Conservation (phyloP, 2,329 filamentous ascomycete genomes). For the Plectosphaerella sp. region DNA sequence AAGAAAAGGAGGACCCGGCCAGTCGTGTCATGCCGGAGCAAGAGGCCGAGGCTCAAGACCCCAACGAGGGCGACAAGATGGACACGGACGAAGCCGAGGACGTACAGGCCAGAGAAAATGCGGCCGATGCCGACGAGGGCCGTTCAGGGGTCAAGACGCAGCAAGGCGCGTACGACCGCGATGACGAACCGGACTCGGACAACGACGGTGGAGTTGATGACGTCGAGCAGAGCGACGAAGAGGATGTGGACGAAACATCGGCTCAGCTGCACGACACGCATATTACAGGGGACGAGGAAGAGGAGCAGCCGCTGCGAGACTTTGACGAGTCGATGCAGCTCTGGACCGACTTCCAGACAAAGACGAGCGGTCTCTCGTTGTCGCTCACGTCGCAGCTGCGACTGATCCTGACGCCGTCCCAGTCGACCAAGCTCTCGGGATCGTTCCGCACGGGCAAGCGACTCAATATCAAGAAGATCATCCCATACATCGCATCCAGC, state of each 20-base stretch:
- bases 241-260: conserved; percentile 45
- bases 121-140: conserved; percentile 42
- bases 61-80: conserved; percentile 42
- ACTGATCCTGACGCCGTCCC: conserved; percentile 88
- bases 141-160: conserved; percentile 57
- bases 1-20: conserved; percentile 51
- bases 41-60: conserved; percentile 38
- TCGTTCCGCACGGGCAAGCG: conserved; percentile 97
- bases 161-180: conserved; percentile 54
- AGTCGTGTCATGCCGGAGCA: conserved; percentile 50
- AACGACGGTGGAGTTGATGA: conserved; percentile 39
- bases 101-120: conserved; percentile 18
- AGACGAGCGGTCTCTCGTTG: conserved; percentile 81
- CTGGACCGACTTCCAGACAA: conserved; percentile 80
- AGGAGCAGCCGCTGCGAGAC: conserved; percentile 36
- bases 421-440: conserved; percentile 92
- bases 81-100: conserved; percentile 28
- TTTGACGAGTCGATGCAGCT: conserved; percentile 60
- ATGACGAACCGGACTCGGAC: conserved; percentile 36
- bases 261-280: conserved; percentile 71
- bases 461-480: conserved; percentile 98
- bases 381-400: conserved; percentile 91
- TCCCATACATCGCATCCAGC: conserved; percentile 95
- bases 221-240: conserved; percentile 33
- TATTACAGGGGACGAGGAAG: conserved; percentile 40